phyloP scores from a whole-genome alignment of 164 flowering plant genomes.

The Nelumbo lutea region DNA sequence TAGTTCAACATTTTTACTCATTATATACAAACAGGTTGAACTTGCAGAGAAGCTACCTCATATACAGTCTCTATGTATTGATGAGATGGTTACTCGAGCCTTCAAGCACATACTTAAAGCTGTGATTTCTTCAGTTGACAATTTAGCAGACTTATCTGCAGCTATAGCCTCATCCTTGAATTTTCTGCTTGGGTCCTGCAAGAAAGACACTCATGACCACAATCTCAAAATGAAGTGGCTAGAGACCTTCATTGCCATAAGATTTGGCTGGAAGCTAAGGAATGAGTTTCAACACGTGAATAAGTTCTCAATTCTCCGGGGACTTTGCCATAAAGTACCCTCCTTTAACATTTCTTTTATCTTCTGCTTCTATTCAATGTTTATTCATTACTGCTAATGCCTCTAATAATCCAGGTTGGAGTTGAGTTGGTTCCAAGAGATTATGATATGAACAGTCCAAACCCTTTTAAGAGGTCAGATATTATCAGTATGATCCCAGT shows the following conservation, averaged over 20 bases:
- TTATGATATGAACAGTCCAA: slow-evolving; percentile 70
- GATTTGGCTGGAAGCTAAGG: slow-evolving; percentile 74
- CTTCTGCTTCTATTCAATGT: neutral
- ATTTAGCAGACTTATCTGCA: slow-evolving; percentile 52
- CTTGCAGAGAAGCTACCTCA: slow-evolving; percentile 96
- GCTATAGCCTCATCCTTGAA: slow-evolving; percentile 73
- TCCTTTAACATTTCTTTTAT: slow-evolving; percentile 3
- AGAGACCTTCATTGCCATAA: slow-evolving; percentile 64
- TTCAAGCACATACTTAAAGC: slow-evolving; percentile 84
- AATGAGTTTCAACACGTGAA: slow-evolving; percentile 49
- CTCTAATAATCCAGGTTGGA: slow-evolving; percentile 57
- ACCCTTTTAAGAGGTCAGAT: slow-evolving; percentile 69
- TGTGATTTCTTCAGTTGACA: slow-evolving; percentile 70
- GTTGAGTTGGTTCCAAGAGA: slow-evolving; percentile 91
- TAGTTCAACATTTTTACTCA: too few relatives aligned
- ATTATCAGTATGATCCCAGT: slow-evolving; percentile 84
- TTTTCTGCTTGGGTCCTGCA: slow-evolving; percentile 63
- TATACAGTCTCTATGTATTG: slow-evolving; percentile 88
- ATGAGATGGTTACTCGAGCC: slow-evolving; percentile 93
- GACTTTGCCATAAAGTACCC: slow-evolving; percentile 82
- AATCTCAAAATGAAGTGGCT: slow-evolving; percentile 80
- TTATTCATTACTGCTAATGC: neutral
- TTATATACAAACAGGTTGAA: slow-evolving; percentile 49
- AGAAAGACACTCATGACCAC: slow-evolving; percentile 37
- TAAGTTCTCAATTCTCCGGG: slow-evolving; percentile 84